Evolutionary conservation across 208 protist species (phyloP).

Genomic region (Endotrypanum monterogeii): DNA sequence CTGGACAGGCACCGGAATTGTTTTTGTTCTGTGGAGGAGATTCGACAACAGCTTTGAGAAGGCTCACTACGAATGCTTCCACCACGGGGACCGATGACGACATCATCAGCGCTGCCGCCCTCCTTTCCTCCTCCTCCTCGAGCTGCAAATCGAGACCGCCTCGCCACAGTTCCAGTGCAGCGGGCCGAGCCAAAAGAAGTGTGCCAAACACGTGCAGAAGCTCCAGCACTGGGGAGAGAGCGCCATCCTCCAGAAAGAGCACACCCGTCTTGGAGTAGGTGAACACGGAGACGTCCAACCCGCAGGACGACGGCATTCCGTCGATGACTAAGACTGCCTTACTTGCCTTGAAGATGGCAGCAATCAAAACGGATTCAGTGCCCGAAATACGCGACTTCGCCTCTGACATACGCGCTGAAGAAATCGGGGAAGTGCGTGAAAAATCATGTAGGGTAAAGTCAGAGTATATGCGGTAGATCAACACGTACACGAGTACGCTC

Average conservation of each 20-base stretch:
- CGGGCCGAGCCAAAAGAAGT: constrained; percentile 8
- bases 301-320: neutral
- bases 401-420: too few species aligned
- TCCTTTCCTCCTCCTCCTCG: neutral
- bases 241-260: neutral
- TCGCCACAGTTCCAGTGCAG: constrained; percentile 5
- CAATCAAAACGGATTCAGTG: neutral
- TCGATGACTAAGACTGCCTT: constrained; percentile 1
- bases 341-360: constrained; percentile 2
- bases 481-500: constrained; percentile 23
- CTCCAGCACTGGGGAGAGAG: neutral
- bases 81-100: neutral
- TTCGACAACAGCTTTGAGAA: neutral
- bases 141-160: neutral
- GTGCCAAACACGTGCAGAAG: constrained; percentile 17
- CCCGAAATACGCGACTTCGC: neutral
- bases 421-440: too few species aligned
- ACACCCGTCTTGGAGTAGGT: constrained; percentile 6
- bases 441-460: neutral
- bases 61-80: neutral
- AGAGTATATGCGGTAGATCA: constrained; percentile 22
- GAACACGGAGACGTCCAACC: neutral
- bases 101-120: neutral
- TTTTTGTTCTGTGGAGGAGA: neutral
- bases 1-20: too few species aligned